Evolutionary conservation across 2,329 filamentous ascomycete genomes (phyloP).

Genomic region (Didymella glomerata): DNA sequence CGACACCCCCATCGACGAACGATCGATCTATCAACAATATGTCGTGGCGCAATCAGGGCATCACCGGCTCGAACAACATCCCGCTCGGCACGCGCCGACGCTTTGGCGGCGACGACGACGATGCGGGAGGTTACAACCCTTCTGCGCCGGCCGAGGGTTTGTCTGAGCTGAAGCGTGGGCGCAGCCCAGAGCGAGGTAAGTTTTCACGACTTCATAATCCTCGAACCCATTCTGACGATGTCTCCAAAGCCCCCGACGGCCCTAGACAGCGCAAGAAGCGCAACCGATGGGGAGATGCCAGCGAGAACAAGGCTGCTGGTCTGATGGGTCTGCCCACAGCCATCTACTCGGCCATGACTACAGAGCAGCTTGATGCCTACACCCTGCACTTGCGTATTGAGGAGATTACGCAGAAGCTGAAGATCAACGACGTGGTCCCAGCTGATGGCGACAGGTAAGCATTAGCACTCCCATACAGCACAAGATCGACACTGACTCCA

Average conservation of each 20-base stretch:
- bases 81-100: conserved; percentile 85
- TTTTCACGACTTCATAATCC: conserved; percentile 23
- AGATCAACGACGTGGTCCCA: conserved; percentile 98
- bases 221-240: conserved; percentile 22
- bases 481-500: neutral
- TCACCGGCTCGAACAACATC: conserved; percentile 98
- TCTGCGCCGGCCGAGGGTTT: conserved; percentile 56
- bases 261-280: conserved; percentile 94
- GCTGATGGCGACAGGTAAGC: conserved; percentile 92
- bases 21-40: conserved; percentile 50
- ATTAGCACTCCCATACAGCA: neutral
- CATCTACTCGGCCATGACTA: conserved; percentile 97
- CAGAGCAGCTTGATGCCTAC: conserved; percentile 97
- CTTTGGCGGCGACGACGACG: conserved; percentile 72
- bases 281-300: conserved; percentile 96
- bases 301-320: conserved; percentile 97
- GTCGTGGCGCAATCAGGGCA: conserved; percentile 77
- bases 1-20: conserved; percentile 26
- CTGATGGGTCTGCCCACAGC: conserved; percentile 97
- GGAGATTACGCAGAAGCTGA: conserved; percentile 98
- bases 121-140: conserved; percentile 56
- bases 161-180: conserved; percentile 78
- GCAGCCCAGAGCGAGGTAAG: conserved; percentile 85
- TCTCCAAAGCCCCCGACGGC: conserved; percentile 66
- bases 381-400: conserved; percentile 96